Evolutionary conservation across 495 filamentous ascomycete species (phyloP).

Genomic region (Choiromyces venosus): DNA sequence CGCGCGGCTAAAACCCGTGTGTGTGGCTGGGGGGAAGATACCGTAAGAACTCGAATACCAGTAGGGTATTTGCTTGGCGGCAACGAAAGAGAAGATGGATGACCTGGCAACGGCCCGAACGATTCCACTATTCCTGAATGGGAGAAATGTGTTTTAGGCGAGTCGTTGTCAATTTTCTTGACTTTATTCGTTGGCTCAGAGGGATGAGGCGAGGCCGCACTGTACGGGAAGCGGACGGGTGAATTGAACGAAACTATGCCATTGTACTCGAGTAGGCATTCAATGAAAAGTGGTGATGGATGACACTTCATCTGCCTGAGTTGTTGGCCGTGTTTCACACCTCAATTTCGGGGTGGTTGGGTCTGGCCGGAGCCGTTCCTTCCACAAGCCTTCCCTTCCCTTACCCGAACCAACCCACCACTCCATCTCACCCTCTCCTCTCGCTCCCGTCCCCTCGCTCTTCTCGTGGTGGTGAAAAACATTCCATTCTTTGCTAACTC

Average conservation of each 20-base stretch:
- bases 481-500: conserved; percentile 1
- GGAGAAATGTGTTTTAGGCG: background rate
- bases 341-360: conserved; percentile 1
- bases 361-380: background rate
- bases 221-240: background rate
- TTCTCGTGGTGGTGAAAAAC: background rate
- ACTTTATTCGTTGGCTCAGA: background rate
- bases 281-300: background rate
- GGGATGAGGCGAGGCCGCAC: background rate
- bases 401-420: background rate
- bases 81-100: background rate
- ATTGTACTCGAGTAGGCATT: background rate
- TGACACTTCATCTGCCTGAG: background rate
- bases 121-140: background rate
- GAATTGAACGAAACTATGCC: too few relatives aligned
- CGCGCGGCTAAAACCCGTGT: background rate
- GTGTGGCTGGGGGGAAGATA: background rate
- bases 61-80: too few relatives aligned
- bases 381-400: background rate
- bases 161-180: background rate
- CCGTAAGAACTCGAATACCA: background rate
- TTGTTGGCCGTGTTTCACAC: background rate
- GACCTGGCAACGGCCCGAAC: background rate
- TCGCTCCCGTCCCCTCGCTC: background rate
- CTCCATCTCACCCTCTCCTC: background rate